phyloP scores from a whole-genome alignment of 2,329 filamentous ascomycete species.

The Calonectria hongkongensis region DNA sequence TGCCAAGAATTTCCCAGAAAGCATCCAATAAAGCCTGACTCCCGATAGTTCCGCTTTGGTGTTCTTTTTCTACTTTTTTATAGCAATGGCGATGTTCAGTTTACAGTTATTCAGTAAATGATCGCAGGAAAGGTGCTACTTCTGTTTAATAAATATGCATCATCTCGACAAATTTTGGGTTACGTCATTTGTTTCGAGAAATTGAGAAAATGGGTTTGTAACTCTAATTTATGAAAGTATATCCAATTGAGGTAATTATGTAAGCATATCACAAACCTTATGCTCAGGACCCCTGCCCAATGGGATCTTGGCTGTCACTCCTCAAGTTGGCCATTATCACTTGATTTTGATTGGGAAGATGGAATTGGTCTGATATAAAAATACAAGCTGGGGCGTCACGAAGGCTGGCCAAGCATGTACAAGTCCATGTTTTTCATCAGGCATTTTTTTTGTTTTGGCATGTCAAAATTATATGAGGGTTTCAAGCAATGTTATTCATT shows the following conservation, averaged over 20 bases:
- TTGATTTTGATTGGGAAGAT: too few species aligned
- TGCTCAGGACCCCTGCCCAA: background rate
- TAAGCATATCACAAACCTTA: background rate
- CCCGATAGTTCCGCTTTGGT: background rate
- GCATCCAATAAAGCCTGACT: background rate
- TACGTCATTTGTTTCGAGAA: background rate
- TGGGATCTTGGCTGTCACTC: background rate
- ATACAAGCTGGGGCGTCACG: too few species aligned
- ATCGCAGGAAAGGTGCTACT: background rate
- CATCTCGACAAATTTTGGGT: background rate
- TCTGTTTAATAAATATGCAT: background rate
- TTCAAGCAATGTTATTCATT: too few species aligned
- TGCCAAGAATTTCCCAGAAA: background rate
- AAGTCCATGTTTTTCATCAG: too few species aligned
- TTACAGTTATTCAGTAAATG: too few species aligned
- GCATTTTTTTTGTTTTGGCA: too few species aligned
- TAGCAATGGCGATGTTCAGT: background rate
- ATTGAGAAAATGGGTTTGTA: background rate
- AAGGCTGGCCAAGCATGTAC: too few species aligned
- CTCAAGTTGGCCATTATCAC: background rate
- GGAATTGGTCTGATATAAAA: too few species aligned
- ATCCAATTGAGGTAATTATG: background rate
- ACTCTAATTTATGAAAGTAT: background rate
- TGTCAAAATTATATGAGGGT: too few species aligned
- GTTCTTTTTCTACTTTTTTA: too few species aligned